These are phyloP conservation scores for Platismatia glauca DNA, from an alignment of 495 filamentous ascomycete genomes.

Conservation along the genomic window DNA sequence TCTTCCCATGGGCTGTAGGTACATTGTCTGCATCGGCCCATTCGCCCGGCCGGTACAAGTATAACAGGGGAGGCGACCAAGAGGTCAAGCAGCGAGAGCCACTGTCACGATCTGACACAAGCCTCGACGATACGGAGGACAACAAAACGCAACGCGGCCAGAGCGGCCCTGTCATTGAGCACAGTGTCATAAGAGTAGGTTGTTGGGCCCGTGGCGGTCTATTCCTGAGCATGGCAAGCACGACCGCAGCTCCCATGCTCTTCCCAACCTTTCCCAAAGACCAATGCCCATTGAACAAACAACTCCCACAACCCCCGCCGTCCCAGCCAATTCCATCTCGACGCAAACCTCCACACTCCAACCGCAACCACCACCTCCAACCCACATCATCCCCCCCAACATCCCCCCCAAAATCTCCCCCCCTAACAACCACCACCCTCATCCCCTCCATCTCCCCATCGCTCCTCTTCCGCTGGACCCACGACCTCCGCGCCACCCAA, in stretches of 20 bases:
- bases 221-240: constrained; percentile 1
- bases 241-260: neutral
- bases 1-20: constrained; percentile 7
- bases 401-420: neutral
- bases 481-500: constrained; percentile 4
- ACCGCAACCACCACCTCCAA: neutral
- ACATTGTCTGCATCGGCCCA: neutral
- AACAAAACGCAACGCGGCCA: neutral
- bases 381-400: too few species aligned
- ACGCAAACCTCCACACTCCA: neutral
- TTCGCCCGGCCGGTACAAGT: neutral
- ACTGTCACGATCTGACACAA: neutral
- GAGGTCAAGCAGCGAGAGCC: neutral
- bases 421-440: neutral
- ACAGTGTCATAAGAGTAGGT: neutral
- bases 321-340: neutral
- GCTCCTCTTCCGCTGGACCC: constrained; percentile 8
- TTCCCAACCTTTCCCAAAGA: neutral
- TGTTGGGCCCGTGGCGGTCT: neutral
- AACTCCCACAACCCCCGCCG: neutral
- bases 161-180: neutral
- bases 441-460: constrained; percentile 7
- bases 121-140: neutral
- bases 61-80: neutral
- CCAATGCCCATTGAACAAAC: neutral